Base-by-base conservation (phyloP, 768 basidiomycete genomes). In the Russula foetens region DNA sequence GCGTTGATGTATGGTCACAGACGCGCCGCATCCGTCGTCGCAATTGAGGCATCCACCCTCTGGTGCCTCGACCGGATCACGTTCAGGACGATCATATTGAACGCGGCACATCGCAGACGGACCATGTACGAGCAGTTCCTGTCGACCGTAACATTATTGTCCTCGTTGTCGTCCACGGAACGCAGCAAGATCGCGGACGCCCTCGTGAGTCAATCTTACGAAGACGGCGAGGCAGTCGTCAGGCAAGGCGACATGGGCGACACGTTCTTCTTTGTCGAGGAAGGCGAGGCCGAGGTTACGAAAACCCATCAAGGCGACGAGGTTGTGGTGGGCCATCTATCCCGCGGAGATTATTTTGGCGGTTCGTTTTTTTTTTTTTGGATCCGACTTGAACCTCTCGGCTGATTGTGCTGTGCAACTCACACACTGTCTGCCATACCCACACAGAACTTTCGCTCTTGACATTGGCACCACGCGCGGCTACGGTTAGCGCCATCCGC, bases 1-100 rank as follows among this genome's bases (percentile, higher is more conserved):
- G 97, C 97, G 31, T 76, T 99, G 66, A 98, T 99, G 96, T 96
- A 99, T 75, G 93, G 92, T 35, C 94, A 96, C 66, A 91, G 92
- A 43, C 90, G 97, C 33, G 92, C 93, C 21, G 97, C 97, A 17
- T 94, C 92, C 8, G 95, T 98, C 46, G 75, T 97, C 39, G 85
- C 96, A 11, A 83, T 88, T 47, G 85, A 90, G 58, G 76, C 83
- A 1, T 90, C 85, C 26, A 92, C 88, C 9, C 78, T 98, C 28
- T 99, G 97, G 97, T 87, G 90, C 11, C 79, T 99, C 66, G 97
- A 99, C 75, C 88, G 97, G 58, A 93, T 95, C 67, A 98, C 95
- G 4, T 99, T 98, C 86, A 85, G 97, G 48, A 97, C 93, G 7
- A 98, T 99, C 74, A 89, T 99, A 55, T 81, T 98, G 62, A 94